phyloP scores from a whole-genome alignment of 306 rosid genomes.

The Acmispon strigosus region DNA sequence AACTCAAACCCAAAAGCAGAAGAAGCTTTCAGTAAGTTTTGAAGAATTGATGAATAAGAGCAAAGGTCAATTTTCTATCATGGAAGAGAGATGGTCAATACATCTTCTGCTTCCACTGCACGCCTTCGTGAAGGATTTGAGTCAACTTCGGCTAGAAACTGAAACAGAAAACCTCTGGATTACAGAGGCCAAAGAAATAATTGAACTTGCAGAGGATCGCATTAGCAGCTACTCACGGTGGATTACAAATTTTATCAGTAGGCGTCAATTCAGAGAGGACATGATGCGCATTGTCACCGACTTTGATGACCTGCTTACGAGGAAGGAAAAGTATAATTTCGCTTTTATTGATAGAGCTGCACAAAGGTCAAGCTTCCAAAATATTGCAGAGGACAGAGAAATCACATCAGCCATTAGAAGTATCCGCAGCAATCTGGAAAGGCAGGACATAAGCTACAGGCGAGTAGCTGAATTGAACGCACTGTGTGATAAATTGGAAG shows the following conservation, averaged over 20 bases:
- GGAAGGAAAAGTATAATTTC: not conserved
- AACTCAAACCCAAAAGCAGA: not conserved
- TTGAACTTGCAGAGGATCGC: not conserved
- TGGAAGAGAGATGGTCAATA: conserved; percentile 16
- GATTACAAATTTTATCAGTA: not conserved
- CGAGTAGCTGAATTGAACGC: not conserved
- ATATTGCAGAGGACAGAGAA: not conserved
- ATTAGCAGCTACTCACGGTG: not conserved
- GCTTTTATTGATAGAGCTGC: conserved; percentile 13
- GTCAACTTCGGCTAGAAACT: conserved; percentile 9
- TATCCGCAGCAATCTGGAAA: not conserved
- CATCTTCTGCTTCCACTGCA: conserved; percentile 13
- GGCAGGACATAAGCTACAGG: not conserved
- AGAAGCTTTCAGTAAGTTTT: not conserved
- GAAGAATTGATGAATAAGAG: not conserved
- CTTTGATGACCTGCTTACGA: not conserved
- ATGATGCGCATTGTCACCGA: not conserved
- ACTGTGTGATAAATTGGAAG: not conserved
- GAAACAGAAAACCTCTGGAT: conserved; percentile 27
- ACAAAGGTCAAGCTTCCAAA: not conserved
- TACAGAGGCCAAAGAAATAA: conserved; percentile 3
- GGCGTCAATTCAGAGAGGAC: not conserved
- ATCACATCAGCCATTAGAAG: not conserved
- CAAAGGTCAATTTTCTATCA: not conserved
- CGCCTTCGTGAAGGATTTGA: conserved; percentile 21